Evolutionary conservation across 345 rosid species (phyloP).

Genomic region (Lumnitzera racemosa): DNA sequence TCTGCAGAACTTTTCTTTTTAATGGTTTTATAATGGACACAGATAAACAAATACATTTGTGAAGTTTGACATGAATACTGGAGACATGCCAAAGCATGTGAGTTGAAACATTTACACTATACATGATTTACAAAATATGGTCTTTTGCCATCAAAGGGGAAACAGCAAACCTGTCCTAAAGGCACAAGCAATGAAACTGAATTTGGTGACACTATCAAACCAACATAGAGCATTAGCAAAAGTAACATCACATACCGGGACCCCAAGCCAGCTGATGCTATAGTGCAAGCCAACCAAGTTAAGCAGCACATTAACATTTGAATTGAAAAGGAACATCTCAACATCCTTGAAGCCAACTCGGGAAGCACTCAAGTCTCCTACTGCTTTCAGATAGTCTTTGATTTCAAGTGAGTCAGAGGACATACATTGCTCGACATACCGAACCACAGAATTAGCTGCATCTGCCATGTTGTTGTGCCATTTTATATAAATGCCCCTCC

Average conservation of each 20-base stretch:
- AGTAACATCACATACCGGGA: slow-evolving; percentile 32
- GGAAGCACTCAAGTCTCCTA: slow-evolving; percentile 22
- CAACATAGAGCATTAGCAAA: not conserved
- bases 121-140: too few relatives aligned
- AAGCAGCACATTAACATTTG: slow-evolving; percentile 27
- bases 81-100: too few relatives aligned
- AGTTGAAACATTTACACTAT: too few relatives aligned
- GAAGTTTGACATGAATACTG: too few relatives aligned
- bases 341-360: slow-evolving; percentile 37
- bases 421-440: slow-evolving; percentile 25
- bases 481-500: slow-evolving; percentile 34
- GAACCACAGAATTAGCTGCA: slow-evolving; percentile 24
- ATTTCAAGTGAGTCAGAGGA: slow-evolving; percentile 25
- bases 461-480: slow-evolving; percentile 29
- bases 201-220: too few relatives aligned
- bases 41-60: not conserved
- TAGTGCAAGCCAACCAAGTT: slow-evolving; percentile 52
- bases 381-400: slow-evolving; percentile 29
- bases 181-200: too few relatives aligned
- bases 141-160: too few relatives aligned
- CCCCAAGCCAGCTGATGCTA: slow-evolving; percentile 36
- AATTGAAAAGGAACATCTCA: slow-evolving; percentile 38
- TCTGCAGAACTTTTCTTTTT: too few relatives aligned
- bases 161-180: too few relatives aligned
- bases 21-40: not conserved